Evolutionary conservation across 805 yeast species (phyloP).

Genomic region (Torulaspora quercuum): DNA sequence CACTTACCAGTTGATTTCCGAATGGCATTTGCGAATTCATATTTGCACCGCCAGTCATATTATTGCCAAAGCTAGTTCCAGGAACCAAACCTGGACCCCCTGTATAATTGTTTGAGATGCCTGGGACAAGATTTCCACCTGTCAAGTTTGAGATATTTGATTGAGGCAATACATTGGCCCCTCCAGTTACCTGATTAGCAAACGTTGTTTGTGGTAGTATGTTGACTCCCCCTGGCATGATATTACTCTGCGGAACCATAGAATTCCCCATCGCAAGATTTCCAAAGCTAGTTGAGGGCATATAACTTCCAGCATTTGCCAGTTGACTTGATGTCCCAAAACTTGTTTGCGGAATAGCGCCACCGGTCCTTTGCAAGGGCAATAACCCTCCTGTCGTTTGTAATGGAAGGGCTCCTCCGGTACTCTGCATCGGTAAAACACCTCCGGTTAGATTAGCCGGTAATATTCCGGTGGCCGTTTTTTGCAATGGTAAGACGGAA

Average conservation of each 20-base stretch:
- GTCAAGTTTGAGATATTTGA: constrained; percentile 37
- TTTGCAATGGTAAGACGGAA: constrained; percentile 39
- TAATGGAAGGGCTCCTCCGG: constrained; percentile 35
- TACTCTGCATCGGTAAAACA: constrained; percentile 29
- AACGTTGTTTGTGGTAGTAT: constrained; percentile 42
- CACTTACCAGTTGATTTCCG: constrained; percentile 31
- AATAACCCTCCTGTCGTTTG: constrained; percentile 30
- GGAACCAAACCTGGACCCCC: constrained; percentile 43
- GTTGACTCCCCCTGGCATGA: constrained; percentile 37
- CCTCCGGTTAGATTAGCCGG: constrained; percentile 36
- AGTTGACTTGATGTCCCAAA: constrained; percentile 29
- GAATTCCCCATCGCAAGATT: constrained; percentile 16
- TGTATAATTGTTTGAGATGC: constrained; percentile 40
- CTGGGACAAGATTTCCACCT: constrained; percentile 39
- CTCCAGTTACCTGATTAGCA: constrained; percentile 45
- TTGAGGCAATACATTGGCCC: constrained; percentile 41
- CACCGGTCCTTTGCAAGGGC: constrained; percentile 37
- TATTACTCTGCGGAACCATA: constrained; percentile 21
- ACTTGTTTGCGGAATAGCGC: constrained; percentile 40
- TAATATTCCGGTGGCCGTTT: constrained; percentile 45
- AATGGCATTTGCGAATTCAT: constrained; percentile 44
- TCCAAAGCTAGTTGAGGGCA: constrained; percentile 42
- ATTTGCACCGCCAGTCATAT: constrained; percentile 38
- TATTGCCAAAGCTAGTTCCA: constrained; percentile 40
- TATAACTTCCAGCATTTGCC: constrained; percentile 4